Conservation (phyloP, 768 basidiomycete species). For the Hygrocybe punicea region DNA sequence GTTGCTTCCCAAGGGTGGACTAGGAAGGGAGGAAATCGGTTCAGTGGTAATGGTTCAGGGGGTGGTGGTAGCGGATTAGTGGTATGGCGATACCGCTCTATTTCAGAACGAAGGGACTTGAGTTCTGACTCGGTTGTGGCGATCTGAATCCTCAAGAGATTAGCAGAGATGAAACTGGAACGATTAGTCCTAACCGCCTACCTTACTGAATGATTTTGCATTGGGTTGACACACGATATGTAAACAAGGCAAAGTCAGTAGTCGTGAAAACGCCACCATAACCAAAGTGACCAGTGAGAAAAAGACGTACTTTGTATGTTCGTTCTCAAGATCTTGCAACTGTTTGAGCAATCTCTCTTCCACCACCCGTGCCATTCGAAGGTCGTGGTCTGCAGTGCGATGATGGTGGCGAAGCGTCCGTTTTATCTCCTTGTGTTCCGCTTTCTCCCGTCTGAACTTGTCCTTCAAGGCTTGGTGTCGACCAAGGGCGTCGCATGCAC, state of each 20-base stretch:
- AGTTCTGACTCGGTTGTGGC: conserved; percentile 32
- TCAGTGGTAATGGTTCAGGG: conserved; percentile 50
- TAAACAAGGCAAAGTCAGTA: neutral
- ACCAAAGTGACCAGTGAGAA: neutral
- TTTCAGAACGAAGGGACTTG: conserved; percentile 33
- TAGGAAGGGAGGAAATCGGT: conserved; percentile 40
- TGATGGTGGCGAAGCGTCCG: conserved; percentile 30
- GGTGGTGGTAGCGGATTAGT: conserved; percentile 55
- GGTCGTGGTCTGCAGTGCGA: conserved; percentile 30
- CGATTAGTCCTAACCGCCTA: neutral
- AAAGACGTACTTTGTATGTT: conserved; percentile 21
- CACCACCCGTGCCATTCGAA: conserved; percentile 33
- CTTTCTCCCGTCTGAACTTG: conserved; percentile 29
- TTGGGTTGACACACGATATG: neutral
- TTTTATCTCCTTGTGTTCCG: conserved; percentile 31
- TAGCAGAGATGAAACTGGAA: neutral
- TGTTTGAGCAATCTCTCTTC: conserved; percentile 35
- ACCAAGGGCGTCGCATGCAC: conserved; percentile 32
- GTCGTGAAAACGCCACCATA: neutral
- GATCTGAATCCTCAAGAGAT: conserved; percentile 1
- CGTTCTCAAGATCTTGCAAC: conserved; percentile 30
- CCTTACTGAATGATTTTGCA: conserved; percentile 5
- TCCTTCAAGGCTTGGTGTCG: conserved; percentile 39
- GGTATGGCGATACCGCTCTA: conserved; percentile 29
- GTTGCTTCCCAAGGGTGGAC: neutral